phyloP scores from a whole-genome alignment of 768 basidiomycete species.

The Pleurotus cornucopiae region DNA sequence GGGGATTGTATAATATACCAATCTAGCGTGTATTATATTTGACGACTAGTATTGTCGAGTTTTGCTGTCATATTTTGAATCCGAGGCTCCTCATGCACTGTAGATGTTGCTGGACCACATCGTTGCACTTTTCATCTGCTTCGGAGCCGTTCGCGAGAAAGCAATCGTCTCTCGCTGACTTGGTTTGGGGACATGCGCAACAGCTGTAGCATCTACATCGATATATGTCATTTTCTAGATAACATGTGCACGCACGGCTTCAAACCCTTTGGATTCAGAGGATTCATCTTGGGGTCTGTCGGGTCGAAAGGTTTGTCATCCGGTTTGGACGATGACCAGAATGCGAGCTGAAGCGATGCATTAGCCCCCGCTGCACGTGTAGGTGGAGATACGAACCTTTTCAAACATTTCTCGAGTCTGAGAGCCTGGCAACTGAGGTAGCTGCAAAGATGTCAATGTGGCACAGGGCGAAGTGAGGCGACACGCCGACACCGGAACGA shows the following conservation, averaged over 20 bases:
- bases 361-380: not conserved
- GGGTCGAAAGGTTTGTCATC: conserved; percentile 55
- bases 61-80: conserved; percentile 63
- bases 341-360: conserved; percentile 34
- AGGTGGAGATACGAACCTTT: conserved; percentile 24
- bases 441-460: not conserved
- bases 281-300: conserved; percentile 78
- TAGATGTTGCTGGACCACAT: conserved; percentile 74
- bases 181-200: conserved; percentile 94
- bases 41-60: not conserved
- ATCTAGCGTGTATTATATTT: not conserved
- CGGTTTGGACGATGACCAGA: conserved; percentile 43
- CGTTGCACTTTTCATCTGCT: conserved; percentile 76
- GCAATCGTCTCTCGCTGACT: conserved; percentile 89
- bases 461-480: not conserved
- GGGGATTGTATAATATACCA: not conserved
- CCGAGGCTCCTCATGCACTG: conserved; percentile 90
- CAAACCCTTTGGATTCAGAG: conserved; percentile 88
- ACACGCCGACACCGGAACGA: not conserved
- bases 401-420: conserved; percentile 32
- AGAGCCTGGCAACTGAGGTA: not conserved
- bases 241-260: conserved; percentile 70
- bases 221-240: not conserved
- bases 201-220: conserved; percentile 49
- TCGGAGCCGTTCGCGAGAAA: conserved; percentile 73